Conservation (phyloP, 331 rosid species). For the Malus hybrid region DNA sequence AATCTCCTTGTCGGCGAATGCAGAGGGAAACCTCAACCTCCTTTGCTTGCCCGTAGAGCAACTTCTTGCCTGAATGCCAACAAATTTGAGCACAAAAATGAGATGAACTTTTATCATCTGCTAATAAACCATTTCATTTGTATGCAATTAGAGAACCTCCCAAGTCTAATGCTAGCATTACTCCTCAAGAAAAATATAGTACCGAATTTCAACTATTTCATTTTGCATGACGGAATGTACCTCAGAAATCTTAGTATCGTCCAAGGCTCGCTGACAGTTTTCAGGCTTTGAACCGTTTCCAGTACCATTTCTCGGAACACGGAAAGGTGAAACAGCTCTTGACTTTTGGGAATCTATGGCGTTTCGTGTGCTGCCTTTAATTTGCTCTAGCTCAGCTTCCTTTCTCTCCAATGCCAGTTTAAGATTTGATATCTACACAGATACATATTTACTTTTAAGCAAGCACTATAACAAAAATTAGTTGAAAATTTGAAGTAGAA, state of each 20-base stretch:
- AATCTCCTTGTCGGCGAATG: constrained; percentile 60
- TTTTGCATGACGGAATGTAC: constrained; percentile 21
- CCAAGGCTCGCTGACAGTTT: constrained; percentile 38
- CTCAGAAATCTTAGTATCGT: constrained; percentile 63
- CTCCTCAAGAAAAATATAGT: neutral
- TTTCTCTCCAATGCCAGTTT: constrained; percentile 71
- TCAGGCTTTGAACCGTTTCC: constrained; percentile 39
- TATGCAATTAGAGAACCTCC: neutral
- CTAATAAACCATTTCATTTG: neutral
- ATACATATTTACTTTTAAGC: neutral
- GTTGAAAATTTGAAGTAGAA: neutral
- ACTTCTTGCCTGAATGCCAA: constrained; percentile 61
- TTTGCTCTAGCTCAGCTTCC: constrained; percentile 70
- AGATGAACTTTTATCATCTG: neutral
- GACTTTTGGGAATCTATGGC: constrained; percentile 50
- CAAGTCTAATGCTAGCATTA: neutral
- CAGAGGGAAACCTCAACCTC: constrained; percentile 73
- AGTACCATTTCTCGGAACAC: constrained; percentile 49
- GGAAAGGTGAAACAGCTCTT: constrained; percentile 81
- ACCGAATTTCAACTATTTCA: neutral
- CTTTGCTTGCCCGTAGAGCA: constrained; percentile 96
- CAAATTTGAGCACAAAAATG: neutral
- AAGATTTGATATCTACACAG: constrained; percentile 59
- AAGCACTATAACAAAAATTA: neutral
- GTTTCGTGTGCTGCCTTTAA: constrained; percentile 46